Evolutionary conservation across 345 rosid genomes (phyloP).

Genomic region (Eucalyptus erythrocorys): DNA sequence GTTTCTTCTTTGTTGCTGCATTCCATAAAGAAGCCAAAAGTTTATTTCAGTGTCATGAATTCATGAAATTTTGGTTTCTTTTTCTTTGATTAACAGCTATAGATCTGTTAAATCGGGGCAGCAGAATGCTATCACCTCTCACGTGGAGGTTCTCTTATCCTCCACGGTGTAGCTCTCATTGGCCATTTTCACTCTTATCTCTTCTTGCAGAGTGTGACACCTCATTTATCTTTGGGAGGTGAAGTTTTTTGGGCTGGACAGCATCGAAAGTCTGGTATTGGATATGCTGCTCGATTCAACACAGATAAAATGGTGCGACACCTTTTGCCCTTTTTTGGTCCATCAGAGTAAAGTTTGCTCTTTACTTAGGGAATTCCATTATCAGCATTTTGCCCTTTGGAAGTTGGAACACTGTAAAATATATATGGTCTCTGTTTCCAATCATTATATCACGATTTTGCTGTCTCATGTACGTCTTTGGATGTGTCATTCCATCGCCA

Average conservation of each 20-base stretch:
- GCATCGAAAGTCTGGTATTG: constrained; percentile 89
- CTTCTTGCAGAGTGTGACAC: constrained; percentile 64
- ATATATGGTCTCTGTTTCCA: neutral
- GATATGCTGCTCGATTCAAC: constrained; percentile 90
- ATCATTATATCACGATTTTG: neutral
- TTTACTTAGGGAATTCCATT: neutral
- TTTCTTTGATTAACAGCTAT: neutral
- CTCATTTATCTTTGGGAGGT: constrained; percentile 70
- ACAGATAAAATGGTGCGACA: constrained; percentile 79
- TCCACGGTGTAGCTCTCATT: neutral
- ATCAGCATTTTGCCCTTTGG: neutral
- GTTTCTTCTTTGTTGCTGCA: neutral
- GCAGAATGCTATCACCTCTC: neutral
- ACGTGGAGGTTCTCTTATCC: neutral
- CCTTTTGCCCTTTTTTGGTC: neutral
- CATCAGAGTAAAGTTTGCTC: neutral
- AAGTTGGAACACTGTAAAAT: neutral
- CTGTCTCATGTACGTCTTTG: neutral
- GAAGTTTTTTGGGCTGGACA: constrained; percentile 98
- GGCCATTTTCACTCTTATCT: neutral
- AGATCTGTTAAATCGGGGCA: neutral
- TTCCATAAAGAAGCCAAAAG: neutral
- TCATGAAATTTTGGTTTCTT: neutral
- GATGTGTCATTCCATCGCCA: neutral
- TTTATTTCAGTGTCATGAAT: neutral